Evolutionary conservation across 208 protist species (phyloP).

Genomic region (Sergeia podlipaevii): DNA sequence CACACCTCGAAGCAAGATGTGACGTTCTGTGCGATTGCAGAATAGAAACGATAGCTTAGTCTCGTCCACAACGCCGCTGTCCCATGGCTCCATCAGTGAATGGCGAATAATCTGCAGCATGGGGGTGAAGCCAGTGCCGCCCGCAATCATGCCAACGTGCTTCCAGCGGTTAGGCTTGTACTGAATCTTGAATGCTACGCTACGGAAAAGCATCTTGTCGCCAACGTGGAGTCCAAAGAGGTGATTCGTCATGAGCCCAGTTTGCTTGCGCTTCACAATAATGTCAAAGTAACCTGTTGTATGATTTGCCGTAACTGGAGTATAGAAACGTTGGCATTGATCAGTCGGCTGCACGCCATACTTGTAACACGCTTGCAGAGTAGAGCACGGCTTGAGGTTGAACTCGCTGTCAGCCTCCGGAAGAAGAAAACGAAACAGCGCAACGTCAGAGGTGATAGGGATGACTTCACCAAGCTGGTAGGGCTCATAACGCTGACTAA

Average conservation of each 20-base stretch:
- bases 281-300: conserved; percentile 89
- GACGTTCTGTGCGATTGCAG: conserved; percentile 90
- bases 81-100: conserved; percentile 54
- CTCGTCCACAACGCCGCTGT: conserved; percentile 64
- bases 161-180: conserved; percentile 83
- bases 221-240: conserved; percentile 88
- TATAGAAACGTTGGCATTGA: conserved; percentile 90
- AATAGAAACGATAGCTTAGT: conserved; percentile 91
- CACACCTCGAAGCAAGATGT: conserved; percentile 87
- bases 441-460: conserved; percentile 82
- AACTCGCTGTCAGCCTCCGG: conserved; percentile 70
- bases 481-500: conserved; percentile 76
- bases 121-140: conserved; percentile 93
- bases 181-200: conserved; percentile 80
- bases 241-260: conserved; percentile 81
- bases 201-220: conserved; percentile 79
- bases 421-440: conserved; percentile 87
- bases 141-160: conserved; percentile 91
- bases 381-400: conserved; percentile 82
- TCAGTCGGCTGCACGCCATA: conserved; percentile 80
- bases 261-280: conserved; percentile 80
- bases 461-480: conserved; percentile 84
- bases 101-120: conserved; percentile 92
- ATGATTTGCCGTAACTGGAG: conserved; percentile 81
- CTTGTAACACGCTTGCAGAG: conserved; percentile 88